These are phyloP conservation scores for Rhodotorula babjevae DNA, from an alignment of 768 basidiomycete species.

Conservation along the genomic window DNA sequence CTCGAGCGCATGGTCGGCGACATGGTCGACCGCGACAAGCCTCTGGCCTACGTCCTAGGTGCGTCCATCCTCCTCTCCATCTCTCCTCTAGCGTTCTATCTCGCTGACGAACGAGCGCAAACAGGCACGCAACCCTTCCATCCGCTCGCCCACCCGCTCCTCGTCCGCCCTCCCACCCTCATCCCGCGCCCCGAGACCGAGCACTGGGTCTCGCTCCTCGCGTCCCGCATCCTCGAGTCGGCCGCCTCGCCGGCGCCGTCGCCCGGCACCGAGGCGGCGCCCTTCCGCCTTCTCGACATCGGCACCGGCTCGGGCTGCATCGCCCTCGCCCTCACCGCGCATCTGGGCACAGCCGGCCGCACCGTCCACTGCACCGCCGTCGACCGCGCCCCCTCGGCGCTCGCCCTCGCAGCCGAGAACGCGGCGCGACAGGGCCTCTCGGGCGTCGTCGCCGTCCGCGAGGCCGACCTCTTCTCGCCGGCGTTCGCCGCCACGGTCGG, in stretches of 20 bases:
- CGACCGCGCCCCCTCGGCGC: conserved; percentile 64
- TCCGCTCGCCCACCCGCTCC: conserved; percentile 59
- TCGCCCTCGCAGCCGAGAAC: conserved; percentile 55
- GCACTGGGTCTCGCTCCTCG: conserved; percentile 64
- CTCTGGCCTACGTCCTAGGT: conserved; percentile 37
- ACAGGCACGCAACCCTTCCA: conserved; percentile 83
- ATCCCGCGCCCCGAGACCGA: conserved; percentile 96
- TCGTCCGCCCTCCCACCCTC: conserved; percentile 70
- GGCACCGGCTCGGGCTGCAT: conserved; percentile 93
- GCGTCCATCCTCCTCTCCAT: neutral
- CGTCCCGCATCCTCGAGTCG: conserved; percentile 48
- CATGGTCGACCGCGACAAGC: conserved; percentile 33
- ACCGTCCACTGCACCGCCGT: conserved; percentile 45
- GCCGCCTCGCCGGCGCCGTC: conserved; percentile 30
- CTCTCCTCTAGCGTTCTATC: too few species aligned
- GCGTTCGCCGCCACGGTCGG: conserved; percentile 1
- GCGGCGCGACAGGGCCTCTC: conserved; percentile 25
- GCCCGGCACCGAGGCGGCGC: conserved; percentile 22
- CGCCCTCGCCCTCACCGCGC: conserved; percentile 70
- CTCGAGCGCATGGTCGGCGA: conserved; percentile 7
- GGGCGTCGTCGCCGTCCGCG: conserved; percentile 38
- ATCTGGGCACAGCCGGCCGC: conserved; percentile 34
- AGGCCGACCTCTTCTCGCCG: conserved; percentile 41
- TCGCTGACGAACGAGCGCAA: too few species aligned
- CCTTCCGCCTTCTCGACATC: conserved; percentile 65